phyloP scores from a whole-genome alignment of 257 asterid species.

The Ophiorrhiza pumila region DNA sequence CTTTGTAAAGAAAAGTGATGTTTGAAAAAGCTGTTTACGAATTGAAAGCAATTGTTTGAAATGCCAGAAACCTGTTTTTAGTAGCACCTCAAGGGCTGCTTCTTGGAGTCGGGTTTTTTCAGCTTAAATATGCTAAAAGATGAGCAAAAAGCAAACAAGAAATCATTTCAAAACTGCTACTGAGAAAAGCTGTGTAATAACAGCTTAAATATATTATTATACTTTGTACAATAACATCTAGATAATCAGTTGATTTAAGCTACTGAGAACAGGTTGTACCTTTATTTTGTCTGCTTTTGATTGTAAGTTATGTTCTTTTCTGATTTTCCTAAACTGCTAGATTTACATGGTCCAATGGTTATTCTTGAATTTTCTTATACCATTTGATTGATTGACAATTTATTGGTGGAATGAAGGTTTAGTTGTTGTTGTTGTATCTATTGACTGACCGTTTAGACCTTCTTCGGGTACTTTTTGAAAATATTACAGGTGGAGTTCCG shows the following conservation, averaged over 20 bases:
- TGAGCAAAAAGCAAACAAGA: background rate
- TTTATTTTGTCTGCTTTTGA: background rate
- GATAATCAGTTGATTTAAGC: background rate
- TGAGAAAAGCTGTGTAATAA: too few relatives aligned
- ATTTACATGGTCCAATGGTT: background rate
- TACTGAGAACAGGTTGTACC: background rate
- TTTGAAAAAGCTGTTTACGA: background rate
- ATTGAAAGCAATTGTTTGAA: background rate
- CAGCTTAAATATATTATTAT: too few relatives aligned
- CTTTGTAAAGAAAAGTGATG: background rate
- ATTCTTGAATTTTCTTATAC: background rate
- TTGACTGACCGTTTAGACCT: background rate
- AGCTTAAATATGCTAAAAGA: background rate
- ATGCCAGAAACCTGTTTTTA: background rate
- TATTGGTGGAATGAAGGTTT: too few relatives aligned
- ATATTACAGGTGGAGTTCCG: constrained; percentile 90
- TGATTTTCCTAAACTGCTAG: background rate
- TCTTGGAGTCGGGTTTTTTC: background rate
- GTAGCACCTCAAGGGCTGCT: background rate
- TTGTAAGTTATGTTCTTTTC: background rate
- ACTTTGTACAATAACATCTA: background rate
- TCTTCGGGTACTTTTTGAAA: constrained; percentile 19
- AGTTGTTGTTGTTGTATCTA: too few relatives aligned
- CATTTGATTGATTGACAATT: too few relatives aligned
- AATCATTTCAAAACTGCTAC: too few relatives aligned